A percentile compares a stretch with the other conserved stretches of the same genome.
These are phyloP conservation scores for Fusarium robinianum DNA, from an alignment of 2,329 filamentous ascomycete genomes.

Conservation along the genomic window DNA sequence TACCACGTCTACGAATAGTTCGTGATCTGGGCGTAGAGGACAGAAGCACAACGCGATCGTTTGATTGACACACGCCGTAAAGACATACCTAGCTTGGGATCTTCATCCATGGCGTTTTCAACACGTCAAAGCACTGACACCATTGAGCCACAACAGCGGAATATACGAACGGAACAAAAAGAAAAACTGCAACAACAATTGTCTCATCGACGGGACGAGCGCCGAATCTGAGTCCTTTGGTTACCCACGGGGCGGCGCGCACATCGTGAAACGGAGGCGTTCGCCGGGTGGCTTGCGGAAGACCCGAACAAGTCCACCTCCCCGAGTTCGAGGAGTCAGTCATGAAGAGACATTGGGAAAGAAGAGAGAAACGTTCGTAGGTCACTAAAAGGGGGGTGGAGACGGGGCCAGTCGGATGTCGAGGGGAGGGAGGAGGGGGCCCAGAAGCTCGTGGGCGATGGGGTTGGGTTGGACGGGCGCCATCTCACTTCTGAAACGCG, in stretches of 20 bases:
- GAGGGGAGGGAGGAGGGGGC: conserved; percentile 2
- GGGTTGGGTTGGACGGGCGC: conserved; percentile 18
- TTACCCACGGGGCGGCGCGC: no score
- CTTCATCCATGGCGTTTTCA: no score
- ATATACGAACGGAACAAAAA: conserved; percentile 24
- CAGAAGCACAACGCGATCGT: no score
- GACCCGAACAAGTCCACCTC: not conserved
- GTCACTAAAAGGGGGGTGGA: no score
- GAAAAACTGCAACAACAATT: conserved; percentile 14
- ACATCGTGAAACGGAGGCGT: conserved; percentile 22
- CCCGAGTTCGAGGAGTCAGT: not conserved
- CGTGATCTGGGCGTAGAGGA: no score
- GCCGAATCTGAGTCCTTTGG: conserved; percentile 4
- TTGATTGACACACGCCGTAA: no score
- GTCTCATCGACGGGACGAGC: conserved; percentile 16
- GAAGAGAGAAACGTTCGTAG: no score
- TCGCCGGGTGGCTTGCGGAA: not conserved
- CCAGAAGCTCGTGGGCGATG: not conserved
- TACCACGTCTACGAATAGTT: no score
- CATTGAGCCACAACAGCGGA: no score
- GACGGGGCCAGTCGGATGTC: no score
- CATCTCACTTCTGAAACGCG: conserved; percentile 35
- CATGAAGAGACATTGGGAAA: not conserved
- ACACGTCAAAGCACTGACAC: no score
- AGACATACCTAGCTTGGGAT: no score